Base-by-base conservation (phyloP, 1,284 basidiomycete species). In the Pholiota adiposa region DNA sequence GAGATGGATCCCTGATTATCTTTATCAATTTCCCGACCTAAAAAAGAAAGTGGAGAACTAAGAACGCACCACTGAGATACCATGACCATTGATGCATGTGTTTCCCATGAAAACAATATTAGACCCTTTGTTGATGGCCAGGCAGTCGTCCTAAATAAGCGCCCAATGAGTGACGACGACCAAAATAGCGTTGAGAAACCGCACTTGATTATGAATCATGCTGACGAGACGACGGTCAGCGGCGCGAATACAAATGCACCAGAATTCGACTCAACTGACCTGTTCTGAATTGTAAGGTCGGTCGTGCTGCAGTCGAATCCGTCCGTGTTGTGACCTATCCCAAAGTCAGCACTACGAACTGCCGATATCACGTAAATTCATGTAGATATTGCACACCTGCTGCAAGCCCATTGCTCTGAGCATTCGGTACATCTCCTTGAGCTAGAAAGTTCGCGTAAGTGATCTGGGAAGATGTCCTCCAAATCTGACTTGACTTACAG, bases 61-160 rank as follows among this genome's bases (percentile, higher is more conserved):
- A 40, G 52, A 27, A 59, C 75, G 56, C 59, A 81, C 79, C 21
- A 89, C 77, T 4, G 84, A 86, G 59, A 86, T 81, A 40, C 87
- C 87, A 60, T 89, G 87, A 3, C 87, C 85, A 16, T 78, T 76
- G 2, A 74, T 72, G 69, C 87, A 89, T 19, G 75, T 78, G 67
- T 84, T 86, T 29, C 80, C 69, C 56, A 77, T 72, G 70, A 88
- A 84, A 50, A 79, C 65, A 60, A 89, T 83, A 68, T 83, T 84
- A 38, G 74, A 73, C 8, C 86, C 87, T 48, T 70, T 71, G 68
- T 85, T 87, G 68, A 88, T 83, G 12, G 87, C 84, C 34, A 88
- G 69, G 63, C 87, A 88, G 67, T 89, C 86, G 60, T 89, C 86
- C 76, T 87, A 60, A 41, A 43, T 23, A 41, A 36, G 54, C 49